Evolutionary conservation across 1,284 basidiomycete genomes (phyloP).

Genomic region (Trichosporon sp.): DNA sequence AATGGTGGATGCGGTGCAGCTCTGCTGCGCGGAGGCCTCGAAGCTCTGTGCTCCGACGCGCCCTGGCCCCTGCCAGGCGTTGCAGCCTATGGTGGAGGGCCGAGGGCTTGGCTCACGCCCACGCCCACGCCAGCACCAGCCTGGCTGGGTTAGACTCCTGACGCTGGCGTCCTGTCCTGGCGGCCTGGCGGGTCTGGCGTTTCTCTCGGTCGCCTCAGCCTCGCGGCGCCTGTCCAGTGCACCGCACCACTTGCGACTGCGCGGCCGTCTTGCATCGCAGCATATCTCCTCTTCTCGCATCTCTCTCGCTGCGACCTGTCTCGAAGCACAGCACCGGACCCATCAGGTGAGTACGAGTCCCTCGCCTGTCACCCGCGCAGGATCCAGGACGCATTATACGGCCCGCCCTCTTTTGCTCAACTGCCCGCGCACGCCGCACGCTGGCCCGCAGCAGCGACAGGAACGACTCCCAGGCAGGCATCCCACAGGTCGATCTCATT

Average conservation of each 20-base stretch:
- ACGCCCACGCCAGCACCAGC: background rate
- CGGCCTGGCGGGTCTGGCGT: no score
- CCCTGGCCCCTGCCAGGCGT: no score
- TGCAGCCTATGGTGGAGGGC: background rate
- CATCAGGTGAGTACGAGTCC: background rate
- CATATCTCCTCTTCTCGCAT: background rate
- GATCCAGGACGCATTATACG: background rate
- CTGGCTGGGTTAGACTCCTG: background rate
- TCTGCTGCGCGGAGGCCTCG: background rate
- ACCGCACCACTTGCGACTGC: background rate
- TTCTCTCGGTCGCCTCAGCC: background rate
- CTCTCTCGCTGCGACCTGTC: background rate
- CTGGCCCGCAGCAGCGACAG: background rate
- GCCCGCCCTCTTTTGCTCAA: constrained; percentile 2
- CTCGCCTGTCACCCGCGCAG: background rate
- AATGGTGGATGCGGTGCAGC: background rate
- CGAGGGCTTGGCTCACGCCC: background rate
- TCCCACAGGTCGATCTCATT: background rate
- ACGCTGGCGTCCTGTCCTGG: no score
- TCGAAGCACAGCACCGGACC: no score
- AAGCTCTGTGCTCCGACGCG: background rate
- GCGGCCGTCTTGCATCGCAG: background rate
- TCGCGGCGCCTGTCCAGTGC: background rate
- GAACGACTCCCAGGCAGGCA: background rate
- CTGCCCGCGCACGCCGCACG: background rate